Base-by-base conservation (phyloP, 768 basidiomycete genomes). In the Cystofilobasidium ferigula region DNA sequence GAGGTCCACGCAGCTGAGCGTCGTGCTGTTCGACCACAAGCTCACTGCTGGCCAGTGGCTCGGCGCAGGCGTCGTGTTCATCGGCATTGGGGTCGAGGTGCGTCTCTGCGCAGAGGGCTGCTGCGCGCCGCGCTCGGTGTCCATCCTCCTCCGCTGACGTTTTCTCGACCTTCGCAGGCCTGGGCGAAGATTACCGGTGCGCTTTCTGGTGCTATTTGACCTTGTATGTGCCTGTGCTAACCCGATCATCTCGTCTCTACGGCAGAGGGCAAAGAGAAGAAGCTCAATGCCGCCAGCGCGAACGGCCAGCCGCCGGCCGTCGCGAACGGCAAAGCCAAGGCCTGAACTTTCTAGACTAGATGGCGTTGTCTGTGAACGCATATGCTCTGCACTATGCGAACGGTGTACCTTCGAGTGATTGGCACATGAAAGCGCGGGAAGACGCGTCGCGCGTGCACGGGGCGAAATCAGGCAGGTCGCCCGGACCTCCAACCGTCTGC, bases 41-140 rank as follows among this genome's bases (percentile, higher is more conserved):
- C 79, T 99, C 61, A 85, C 86, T 0, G 56, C 74, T 1, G 92
- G 92, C 1, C 95, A 98, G 75, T 98, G 94, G 95, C 72, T 82
- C 4, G 95, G 95, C n/a, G 85, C 93, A 0, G 86, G 77, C 1
- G 83, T 92, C 24, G 95, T 98, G 2, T 98, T 99, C 76, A 84
- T 84, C n/a, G 95, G 92, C 1, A 95, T 98, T 68, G 91, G 88
- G 0, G 81, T 95, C 13, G 94, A 97, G 74, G 94, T 51, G 20
- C 10, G 61, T 48, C 30, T 36, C 24, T 51, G 26, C 35, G 48
- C 48, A 30, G n/a, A n/a, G n/a, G n/a, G n/a, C n/a, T n/a, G n/a
- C n/a, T n/a, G n/a, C n/a, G n/a, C n/a, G n/a, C n/a, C n/a, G n/a
- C n/a, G n/a, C n/a, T 12, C 26, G 7, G 24, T 43, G 18, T 8